Conservation (phyloP, 148 eudicot species). For the Dianthus caryophyllus region DNA sequence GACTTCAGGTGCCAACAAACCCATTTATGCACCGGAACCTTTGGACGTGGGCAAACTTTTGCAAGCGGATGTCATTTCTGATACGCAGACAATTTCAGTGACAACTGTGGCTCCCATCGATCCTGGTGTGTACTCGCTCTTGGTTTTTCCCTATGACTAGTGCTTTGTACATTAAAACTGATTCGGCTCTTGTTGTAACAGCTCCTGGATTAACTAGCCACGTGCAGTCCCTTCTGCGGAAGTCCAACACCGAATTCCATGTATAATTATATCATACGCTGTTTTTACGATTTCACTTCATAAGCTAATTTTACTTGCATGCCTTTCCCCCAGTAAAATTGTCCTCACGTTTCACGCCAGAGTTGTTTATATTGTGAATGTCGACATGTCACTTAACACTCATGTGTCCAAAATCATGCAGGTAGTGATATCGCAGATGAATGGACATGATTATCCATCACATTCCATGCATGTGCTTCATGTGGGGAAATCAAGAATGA, state of each 20-base stretch:
- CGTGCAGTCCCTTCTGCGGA: constrained; percentile 61
- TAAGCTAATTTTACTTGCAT: background rate
- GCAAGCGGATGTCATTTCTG: constrained; percentile 69
- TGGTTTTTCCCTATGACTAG: background rate
- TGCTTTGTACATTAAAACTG: background rate
- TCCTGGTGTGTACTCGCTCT: constrained; percentile 46
- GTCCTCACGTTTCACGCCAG: background rate
- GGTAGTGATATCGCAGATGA: constrained; percentile 94
- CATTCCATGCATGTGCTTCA: constrained; percentile 66
- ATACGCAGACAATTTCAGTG: constrained; percentile 56
- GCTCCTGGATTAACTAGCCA: constrained; percentile 72
- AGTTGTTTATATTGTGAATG: background rate
- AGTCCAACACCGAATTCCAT: constrained; percentile 64
- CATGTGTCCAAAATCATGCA: constrained; percentile 26
- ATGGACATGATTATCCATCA: constrained; percentile 89
- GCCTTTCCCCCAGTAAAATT: background rate
- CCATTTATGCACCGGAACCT: constrained; percentile 91
- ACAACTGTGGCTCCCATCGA: constrained; percentile 59
- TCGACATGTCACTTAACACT: background rate
- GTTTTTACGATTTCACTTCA: background rate
- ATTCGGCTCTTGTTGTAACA: constrained; percentile 34
- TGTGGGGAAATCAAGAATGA: constrained; percentile 80
- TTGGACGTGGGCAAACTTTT: constrained; percentile 76
- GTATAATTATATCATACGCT: constrained; percentile 32
- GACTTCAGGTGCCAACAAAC: constrained; percentile 75